A percentile compares a stretch with the other conserved stretches of the same genome.
Evolutionary conservation across 2,329 filamentous ascomycete species (phyloP).

Genomic region (Ceratocystis colombiana): DNA sequence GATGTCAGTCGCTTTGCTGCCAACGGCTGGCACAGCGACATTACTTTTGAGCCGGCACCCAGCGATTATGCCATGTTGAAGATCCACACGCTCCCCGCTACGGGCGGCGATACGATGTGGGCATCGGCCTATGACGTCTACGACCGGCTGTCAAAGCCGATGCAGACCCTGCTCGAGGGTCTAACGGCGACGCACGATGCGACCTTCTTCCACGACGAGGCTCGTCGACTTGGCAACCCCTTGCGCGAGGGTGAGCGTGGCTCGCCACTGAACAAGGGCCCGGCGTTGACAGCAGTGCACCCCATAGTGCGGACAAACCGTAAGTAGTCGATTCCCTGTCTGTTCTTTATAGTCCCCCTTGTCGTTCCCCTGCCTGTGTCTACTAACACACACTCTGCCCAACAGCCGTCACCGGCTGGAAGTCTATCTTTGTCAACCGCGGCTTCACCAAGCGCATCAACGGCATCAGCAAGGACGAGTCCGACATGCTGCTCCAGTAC

Average conservation of each 20-base stretch:
- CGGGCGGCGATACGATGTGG: slow-evolving; percentile 53
- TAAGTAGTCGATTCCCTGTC: slow-evolving; percentile 11
- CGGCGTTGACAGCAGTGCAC: slow-evolving; percentile 41
- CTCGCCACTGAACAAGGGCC: slow-evolving; percentile 48
- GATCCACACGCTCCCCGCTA: slow-evolving; percentile 45
- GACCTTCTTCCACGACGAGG: slow-evolving; percentile 43
- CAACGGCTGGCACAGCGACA: slow-evolving; percentile 41
- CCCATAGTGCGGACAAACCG: slow-evolving; percentile 50
- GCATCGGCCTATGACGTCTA: slow-evolving; percentile 53
- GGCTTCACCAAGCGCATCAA: slow-evolving; percentile 47
- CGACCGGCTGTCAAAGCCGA: slow-evolving; percentile 43
- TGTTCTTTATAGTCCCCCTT: background rate
- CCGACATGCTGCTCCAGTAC: slow-evolving; percentile 41
- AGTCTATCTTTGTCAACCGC: slow-evolving; percentile 43
- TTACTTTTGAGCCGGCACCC: slow-evolving; percentile 50
- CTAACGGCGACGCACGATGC: slow-evolving; percentile 43
- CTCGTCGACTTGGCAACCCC: slow-evolving; percentile 39
- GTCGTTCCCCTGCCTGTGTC: background rate
- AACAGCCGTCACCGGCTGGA: slow-evolving; percentile 45
- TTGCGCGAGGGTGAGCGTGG: slow-evolving; percentile 40
- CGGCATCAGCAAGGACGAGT: slow-evolving; percentile 45
- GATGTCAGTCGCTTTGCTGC: slow-evolving; percentile 40
- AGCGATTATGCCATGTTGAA: slow-evolving; percentile 53
- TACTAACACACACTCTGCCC: background rate
- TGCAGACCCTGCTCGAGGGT: slow-evolving; percentile 43